Evolutionary conservation across 2,329 filamentous ascomycete genomes (phyloP), one percentile per base, ranked within the genome.

Genomic region (Sporothrix inflata): DNA sequence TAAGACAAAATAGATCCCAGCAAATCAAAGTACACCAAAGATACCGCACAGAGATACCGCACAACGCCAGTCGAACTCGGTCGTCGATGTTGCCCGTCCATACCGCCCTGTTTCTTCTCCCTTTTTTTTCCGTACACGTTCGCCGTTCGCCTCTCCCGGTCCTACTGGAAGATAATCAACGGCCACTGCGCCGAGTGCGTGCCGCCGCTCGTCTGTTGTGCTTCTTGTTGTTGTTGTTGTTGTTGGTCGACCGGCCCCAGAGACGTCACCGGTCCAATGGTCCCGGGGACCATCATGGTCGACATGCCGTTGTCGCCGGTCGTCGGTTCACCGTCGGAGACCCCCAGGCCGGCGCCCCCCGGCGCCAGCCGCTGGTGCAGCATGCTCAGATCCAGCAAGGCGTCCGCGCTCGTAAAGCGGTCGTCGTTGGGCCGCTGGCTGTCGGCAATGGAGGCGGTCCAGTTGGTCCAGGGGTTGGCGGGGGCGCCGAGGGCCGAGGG

Each of bases 401-500:
- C 82, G 61, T 81, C 84, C 38, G 85, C 85, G 73, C 83, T 84
- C 3, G 53, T 47, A 12, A 73, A 71, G 14, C 51, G 70, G 77
- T 84, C 87, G 30, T 84, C 81, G 60, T 86, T 84, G 60, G 38
- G 38, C 60, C 21, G 60, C 72, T 85, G 84, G 45, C 79, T 84
- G 74, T 86, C 83, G 45, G 83, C 82, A 38, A 88, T 84, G 70
- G 85, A 84, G 0, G 83, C 81, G 9, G 85, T 84, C 86, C 86
- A 88, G 78, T 87, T 84, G 19, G 86, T 82, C 86, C 86, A 88
- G 0, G 84, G 81, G 73, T 84, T 87, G 8, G 80, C 81, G 3
- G 70, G 38, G 6, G 34, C 57, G 21, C 42, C 71, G 0, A 57
- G 79, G 75, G 63, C 73, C 73, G 51, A 61, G 38, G 49, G 45